phyloP scores from a whole-genome alignment of 805 yeast species.

The Jamesozyma jinghongensis region DNA sequence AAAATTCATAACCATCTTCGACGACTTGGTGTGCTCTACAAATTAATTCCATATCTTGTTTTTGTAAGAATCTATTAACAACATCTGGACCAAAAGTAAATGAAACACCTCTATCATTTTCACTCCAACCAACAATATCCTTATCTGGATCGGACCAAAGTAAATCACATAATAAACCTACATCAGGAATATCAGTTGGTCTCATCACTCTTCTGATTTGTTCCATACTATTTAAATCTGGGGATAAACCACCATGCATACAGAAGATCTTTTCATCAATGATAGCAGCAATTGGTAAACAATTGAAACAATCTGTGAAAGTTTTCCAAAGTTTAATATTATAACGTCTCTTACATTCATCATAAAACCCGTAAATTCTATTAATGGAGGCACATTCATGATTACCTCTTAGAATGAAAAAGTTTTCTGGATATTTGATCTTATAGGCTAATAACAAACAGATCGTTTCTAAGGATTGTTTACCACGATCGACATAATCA shows the following conservation, averaged over 20 bases:
- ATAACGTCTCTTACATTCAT: slow-evolving; percentile 97
- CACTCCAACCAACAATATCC: slow-evolving; percentile 98
- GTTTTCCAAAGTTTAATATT: slow-evolving; percentile 98
- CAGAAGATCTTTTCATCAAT: slow-evolving; percentile 96
- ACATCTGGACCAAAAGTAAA: slow-evolving; percentile 99
- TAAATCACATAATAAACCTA: slow-evolving; percentile 90
- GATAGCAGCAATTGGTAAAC: slow-evolving; percentile 96
- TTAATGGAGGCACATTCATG: slow-evolving; percentile 98
- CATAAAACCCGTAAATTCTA: slow-evolving; percentile 96
- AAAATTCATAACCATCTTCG: slow-evolving; percentile 97
- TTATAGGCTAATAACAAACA: slow-evolving; percentile 90
- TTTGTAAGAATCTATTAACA: slow-evolving; percentile 89
- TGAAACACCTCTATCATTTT: slow-evolving; percentile 97
- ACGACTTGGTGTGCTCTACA: slow-evolving; percentile 99
- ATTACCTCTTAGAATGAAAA: slow-evolving; percentile 92
- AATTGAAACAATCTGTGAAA: slow-evolving; percentile 96
- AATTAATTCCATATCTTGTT: slow-evolving; percentile 95
- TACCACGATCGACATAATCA: slow-evolving; percentile 98
- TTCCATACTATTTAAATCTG: slow-evolving; percentile 96
- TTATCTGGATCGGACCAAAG: slow-evolving; percentile 99
- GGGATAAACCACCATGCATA: slow-evolving; percentile 98
- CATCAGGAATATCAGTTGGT: slow-evolving; percentile 98
- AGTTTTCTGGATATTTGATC: slow-evolving; percentile 96
- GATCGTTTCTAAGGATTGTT: slow-evolving; percentile 92
- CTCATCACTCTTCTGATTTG: slow-evolving; percentile 98